Evolutionary conservation across 768 basidiomycete species (phyloP).

Genomic region (Phanerochaete carnosa): DNA sequence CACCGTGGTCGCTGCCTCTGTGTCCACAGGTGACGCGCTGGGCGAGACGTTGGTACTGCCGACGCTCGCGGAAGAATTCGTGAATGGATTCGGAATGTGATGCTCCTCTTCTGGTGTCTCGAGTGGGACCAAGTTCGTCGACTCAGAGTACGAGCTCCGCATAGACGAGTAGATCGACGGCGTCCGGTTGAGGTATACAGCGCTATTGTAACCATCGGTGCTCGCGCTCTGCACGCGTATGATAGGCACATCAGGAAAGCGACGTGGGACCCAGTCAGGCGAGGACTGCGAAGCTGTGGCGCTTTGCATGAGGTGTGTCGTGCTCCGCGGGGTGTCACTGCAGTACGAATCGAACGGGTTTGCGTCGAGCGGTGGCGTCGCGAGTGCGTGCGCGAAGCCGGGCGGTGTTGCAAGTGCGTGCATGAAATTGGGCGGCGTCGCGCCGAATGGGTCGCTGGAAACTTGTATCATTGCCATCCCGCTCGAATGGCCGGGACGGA

Average conservation of each 20-base stretch:
- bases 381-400: too few relatives aligned
- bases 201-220: background rate
- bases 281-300: background rate
- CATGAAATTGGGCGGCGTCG: background rate
- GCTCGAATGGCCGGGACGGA: background rate
- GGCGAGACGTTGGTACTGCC: background rate
- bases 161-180: background rate
- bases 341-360: background rate
- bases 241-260: background rate
- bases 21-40: background rate
- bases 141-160: background rate
- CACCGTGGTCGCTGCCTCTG: background rate
- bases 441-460: background rate
- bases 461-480: constrained; percentile 3
- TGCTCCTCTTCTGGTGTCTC: background rate
- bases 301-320: background rate
- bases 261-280: background rate
- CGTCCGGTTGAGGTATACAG: background rate
- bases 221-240: constrained; percentile 4
- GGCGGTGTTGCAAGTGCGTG: background rate
- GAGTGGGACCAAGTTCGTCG: background rate
- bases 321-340: background rate
- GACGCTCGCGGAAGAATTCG: background rate
- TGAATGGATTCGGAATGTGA: background rate
- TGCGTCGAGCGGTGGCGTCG: background rate